These are phyloP conservation scores for Leccinum holopus DNA, from an alignment of 1,284 basidiomycete genomes.

Conservation along the genomic window DNA sequence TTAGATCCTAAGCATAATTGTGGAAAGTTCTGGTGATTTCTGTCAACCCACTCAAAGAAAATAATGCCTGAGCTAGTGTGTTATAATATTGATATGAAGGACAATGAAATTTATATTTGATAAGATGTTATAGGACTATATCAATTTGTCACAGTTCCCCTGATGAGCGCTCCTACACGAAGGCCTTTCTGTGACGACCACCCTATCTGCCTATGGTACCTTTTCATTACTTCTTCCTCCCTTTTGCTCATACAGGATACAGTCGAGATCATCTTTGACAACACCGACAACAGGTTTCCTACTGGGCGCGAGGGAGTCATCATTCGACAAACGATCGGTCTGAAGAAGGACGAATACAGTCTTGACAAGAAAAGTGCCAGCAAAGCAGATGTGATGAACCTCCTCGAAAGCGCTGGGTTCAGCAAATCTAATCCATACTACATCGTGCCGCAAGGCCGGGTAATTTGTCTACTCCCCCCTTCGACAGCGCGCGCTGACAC, in stretches of 20 bases:
- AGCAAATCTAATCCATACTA: constrained; percentile 98
- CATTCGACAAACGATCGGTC: constrained; percentile 89
- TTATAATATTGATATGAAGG: too few species aligned
- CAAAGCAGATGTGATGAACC: constrained; percentile 97
- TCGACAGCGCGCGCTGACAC: constrained; percentile 8
- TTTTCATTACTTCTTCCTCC: constrained; percentile 13
- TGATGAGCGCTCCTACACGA: constrained; percentile 79
- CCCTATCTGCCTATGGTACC: constrained; percentile 89
- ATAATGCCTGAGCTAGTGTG: too few species aligned
- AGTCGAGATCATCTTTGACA: constrained; percentile 88
- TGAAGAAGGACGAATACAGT: constrained; percentile 99
- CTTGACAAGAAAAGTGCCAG: constrained; percentile 94
- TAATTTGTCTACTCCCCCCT: constrained; percentile 41
- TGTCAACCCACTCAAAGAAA: too few species aligned
- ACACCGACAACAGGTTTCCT: constrained; percentile 87
- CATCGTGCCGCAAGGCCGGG: constrained; percentile 96
- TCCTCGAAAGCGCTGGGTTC: constrained; percentile 95
- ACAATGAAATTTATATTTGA: too few species aligned
- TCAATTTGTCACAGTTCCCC: too few species aligned
- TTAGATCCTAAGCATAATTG: too few species aligned
- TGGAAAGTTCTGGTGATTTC: too few species aligned
- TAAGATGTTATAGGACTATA: too few species aligned
- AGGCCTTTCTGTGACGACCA: constrained; percentile 85
- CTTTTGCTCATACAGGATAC: constrained; percentile 22
- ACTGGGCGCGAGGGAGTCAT: constrained; percentile 84